These are phyloP conservation scores for Larix sibirica DNA, from an alignment of 83 land plant genomes.

Conservation along the genomic window DNA sequence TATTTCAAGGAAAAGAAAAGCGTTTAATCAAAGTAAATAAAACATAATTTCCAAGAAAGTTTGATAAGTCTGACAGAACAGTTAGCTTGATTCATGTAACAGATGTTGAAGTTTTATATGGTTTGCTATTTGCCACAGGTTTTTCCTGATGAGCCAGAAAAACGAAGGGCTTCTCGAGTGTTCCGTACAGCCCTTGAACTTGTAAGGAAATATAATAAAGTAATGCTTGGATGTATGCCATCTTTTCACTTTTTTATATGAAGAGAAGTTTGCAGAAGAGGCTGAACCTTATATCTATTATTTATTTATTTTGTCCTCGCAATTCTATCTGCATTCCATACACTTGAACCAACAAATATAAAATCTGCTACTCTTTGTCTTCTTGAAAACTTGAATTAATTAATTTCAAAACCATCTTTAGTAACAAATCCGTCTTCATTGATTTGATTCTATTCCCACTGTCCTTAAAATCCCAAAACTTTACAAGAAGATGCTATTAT, in stretches of 20 bases:
- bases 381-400: background rate
- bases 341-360: background rate
- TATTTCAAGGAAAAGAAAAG: background rate
- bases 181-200: constrained; percentile 78
- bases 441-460: background rate
- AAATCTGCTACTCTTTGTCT: background rate
- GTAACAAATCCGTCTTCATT: background rate
- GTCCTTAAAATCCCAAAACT: background rate
- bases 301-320: background rate
- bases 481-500: background rate
- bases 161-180: constrained; percentile 70
- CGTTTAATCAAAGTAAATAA: background rate
- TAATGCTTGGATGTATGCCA: background rate
- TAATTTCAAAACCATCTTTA: background rate
- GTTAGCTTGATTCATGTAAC: background rate
- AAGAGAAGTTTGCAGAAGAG: background rate
- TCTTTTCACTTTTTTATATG: background rate
- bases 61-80: background rate
- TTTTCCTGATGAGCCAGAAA: constrained; percentile 92
- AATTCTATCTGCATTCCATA: background rate
- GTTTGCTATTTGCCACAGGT: constrained; percentile 43
- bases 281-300: background rate
- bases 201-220: constrained; percentile 34
- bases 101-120: background rate
- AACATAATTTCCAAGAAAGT: background rate